phyloP scores from a whole-genome alignment of 108 stramenopile genomes.

The Poteriospumella lacustris region DNA sequence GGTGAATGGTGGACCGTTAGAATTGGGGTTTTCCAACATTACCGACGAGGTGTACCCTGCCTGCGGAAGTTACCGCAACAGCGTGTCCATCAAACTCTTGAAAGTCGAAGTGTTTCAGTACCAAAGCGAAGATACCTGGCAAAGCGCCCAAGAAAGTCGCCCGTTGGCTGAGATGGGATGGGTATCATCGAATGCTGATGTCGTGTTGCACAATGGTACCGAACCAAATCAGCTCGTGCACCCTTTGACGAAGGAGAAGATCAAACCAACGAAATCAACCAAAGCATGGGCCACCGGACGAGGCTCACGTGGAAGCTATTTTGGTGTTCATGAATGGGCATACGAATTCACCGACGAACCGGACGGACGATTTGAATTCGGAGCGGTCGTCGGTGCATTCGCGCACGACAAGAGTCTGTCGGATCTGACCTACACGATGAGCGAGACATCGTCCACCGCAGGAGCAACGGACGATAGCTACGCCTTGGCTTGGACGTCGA shows the following conservation, averaged over 20 bases:
- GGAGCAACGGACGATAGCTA: too few relatives aligned
- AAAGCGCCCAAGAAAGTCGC: too few relatives aligned
- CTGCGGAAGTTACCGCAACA: constrained; percentile 46
- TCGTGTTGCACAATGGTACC: too few relatives aligned
- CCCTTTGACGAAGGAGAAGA: not conserved
- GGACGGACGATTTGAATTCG: not conserved
- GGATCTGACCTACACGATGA: not conserved
- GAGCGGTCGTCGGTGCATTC: not conserved
- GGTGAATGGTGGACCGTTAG: constrained; percentile 32
- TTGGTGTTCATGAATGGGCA: constrained; percentile 16
- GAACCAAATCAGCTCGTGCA: too few relatives aligned
- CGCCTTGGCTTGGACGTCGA: constrained; percentile 4
- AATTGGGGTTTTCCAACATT: constrained; percentile 48
- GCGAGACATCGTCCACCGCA: too few relatives aligned
- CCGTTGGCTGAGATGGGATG: too few relatives aligned
- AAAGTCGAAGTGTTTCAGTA: constrained; percentile 43
- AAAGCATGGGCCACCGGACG: not conserved
- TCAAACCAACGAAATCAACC: not conserved
- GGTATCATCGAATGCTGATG: too few relatives aligned
- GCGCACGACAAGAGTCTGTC: not conserved
- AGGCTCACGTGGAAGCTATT: not conserved
- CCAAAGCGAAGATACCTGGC: too few relatives aligned
- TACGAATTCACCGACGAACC: not conserved
- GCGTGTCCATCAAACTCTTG: constrained; percentile 42
- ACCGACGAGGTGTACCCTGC: constrained; percentile 50